A percentile compares a stretch with the other conserved stretches of the same genome.
These are phyloP conservation scores for Neoascochyta sp. DNA, from an alignment of 2,329 filamentous ascomycete genomes.

Conservation along the genomic window DNA sequence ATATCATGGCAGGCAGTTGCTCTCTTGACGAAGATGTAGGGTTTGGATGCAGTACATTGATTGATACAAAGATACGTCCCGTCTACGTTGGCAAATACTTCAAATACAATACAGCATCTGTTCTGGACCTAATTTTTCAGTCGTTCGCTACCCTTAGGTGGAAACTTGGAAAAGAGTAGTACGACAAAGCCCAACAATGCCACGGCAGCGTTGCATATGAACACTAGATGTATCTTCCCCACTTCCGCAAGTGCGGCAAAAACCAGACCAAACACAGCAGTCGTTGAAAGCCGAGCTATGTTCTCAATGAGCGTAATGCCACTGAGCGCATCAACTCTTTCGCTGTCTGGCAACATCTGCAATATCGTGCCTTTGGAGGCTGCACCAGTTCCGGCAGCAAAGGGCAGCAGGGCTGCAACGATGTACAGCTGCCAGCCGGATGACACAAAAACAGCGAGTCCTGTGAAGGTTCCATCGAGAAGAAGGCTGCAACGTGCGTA, in stretches of 20 bases:
- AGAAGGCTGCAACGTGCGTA: slow-evolving; percentile 65
- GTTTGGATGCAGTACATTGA: too few relatives aligned
- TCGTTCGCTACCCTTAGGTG: slow-evolving; percentile 40
- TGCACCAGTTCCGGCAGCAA: slow-evolving; percentile 65
- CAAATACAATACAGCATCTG: too few relatives aligned
- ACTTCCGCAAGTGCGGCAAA: slow-evolving; percentile 61
- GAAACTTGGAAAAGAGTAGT: slow-evolving; percentile 46
- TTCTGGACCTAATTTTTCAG: not conserved
- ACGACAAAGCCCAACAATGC: slow-evolving; percentile 52
- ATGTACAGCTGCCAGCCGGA: slow-evolving; percentile 67
- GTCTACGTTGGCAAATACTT: too few relatives aligned
- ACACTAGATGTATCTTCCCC: slow-evolving; percentile 60
- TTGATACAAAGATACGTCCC: too few relatives aligned
- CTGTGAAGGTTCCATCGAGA: slow-evolving; percentile 62
- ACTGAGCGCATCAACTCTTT: slow-evolving; percentile 63
- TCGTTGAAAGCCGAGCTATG: slow-evolving; percentile 59
- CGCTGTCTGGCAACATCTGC: slow-evolving; percentile 61
- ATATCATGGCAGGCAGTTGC: too few relatives aligned
- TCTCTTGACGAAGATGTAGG: too few relatives aligned
- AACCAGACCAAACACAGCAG: slow-evolving; percentile 63
- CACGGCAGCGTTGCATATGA: slow-evolving; percentile 62
- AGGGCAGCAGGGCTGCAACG: slow-evolving; percentile 61
- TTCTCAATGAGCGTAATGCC: slow-evolving; percentile 69
- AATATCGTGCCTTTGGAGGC: slow-evolving; percentile 71
- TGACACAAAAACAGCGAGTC: slow-evolving; percentile 59